phyloP scores from a whole-genome alignment of 441 rosid species.

The Bruguiera hainesii region DNA sequence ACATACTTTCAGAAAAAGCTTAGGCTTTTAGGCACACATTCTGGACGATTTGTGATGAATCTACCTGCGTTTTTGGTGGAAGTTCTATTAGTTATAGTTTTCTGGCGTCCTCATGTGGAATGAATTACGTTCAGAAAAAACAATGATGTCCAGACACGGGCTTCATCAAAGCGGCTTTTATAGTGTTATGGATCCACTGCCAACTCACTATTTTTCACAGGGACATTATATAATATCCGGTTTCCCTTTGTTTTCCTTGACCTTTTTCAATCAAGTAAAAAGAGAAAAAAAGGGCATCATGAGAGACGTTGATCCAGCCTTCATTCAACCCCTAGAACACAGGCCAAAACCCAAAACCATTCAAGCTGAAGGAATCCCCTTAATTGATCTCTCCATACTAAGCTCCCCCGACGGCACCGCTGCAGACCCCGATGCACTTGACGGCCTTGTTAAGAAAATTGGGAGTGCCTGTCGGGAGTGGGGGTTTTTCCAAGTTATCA shows the following conservation, averaged over 20 bases:
- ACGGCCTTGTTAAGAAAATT: constrained; percentile 31
- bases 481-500: constrained; percentile 69
- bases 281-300: constrained; percentile 8
- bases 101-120: too few species aligned
- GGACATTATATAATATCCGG: too few species aligned
- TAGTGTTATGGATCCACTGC: background rate
- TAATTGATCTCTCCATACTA: constrained; percentile 49
- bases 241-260: background rate
- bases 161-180: background rate
- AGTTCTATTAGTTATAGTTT: too few species aligned
- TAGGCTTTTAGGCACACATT: too few species aligned
- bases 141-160: constrained; percentile 18
- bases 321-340: constrained; percentile 37
- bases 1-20: too few species aligned
- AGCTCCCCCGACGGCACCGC: constrained; percentile 13
- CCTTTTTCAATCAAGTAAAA: too few species aligned
- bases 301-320: constrained; percentile 41
- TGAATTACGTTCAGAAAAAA: too few species aligned
- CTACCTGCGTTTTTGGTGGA: too few species aligned
- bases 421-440: constrained; percentile 10
- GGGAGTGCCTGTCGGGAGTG: constrained; percentile 58
- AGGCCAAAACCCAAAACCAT: constrained; percentile 26
- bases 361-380: constrained; percentile 34
- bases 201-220: too few species aligned
- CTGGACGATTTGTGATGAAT: too few species aligned